Conservation (phyloP, 2,329 filamentous ascomycete species). For the Alternaria incomplexa region DNA sequence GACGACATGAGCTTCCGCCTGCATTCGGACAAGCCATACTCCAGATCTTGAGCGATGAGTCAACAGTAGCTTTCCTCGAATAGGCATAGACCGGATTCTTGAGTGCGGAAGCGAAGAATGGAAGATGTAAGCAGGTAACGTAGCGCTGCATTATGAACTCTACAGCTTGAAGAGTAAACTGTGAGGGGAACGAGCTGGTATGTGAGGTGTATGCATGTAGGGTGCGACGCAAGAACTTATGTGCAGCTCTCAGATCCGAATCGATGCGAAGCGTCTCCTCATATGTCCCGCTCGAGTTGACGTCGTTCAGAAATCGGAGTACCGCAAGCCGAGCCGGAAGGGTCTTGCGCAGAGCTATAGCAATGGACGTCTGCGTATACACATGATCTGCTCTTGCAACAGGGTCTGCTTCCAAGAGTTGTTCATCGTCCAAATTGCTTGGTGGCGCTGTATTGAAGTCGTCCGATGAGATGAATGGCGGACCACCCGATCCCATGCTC, state of each 20-base stretch:
- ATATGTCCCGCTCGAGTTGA: constrained; percentile 29
- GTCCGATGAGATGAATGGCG: constrained; percentile 42
- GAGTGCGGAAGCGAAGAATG: constrained; percentile 29
- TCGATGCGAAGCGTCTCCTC: constrained; percentile 38
- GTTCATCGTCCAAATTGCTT: constrained; percentile 50
- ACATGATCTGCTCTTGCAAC: constrained; percentile 30
- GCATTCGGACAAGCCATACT: constrained; percentile 15
- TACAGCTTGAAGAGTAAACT: constrained; percentile 25
- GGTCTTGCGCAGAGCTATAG: constrained; percentile 46
- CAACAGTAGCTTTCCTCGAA: constrained; percentile 33
- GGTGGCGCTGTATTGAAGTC: constrained; percentile 50
- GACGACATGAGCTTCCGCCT: not conserved
- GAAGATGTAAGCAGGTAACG: constrained; percentile 31
- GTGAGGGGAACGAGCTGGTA: not conserved
- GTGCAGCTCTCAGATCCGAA: constrained; percentile 20
- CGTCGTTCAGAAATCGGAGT: constrained; percentile 37
- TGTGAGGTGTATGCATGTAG: constrained; percentile 16
- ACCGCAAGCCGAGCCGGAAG: constrained; percentile 48
- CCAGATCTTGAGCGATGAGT: constrained; percentile 38
- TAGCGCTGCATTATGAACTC: constrained; percentile 40
- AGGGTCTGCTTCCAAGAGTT: constrained; percentile 40
- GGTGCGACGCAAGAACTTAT: constrained; percentile 26
- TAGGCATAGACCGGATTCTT: constrained; percentile 32
- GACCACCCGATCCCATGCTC: constrained; percentile 45
- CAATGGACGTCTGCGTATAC: constrained; percentile 46